Base-by-base conservation (phyloP, 495 filamentous ascomycete genomes). In the Neurospora sp. region DNA sequence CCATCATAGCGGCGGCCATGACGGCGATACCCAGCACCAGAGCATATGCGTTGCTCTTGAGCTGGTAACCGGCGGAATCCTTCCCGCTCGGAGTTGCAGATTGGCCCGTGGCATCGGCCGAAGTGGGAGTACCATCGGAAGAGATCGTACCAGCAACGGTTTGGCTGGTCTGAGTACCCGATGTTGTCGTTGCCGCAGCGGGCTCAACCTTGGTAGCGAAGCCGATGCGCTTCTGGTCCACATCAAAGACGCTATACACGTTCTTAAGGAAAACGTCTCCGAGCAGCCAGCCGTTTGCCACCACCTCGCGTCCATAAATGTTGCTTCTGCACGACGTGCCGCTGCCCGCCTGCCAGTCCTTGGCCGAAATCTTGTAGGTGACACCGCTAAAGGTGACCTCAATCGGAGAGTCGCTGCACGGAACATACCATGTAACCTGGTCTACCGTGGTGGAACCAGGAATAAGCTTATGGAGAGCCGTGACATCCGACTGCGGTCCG, bases 191-290 rank as follows among this genome's bases (percentile, higher is more conserved):
- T n/a, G 76, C 68, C 59, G 42, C 42, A 27, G 9, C 39, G 16
- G 75, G 70, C 16, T 73, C 48, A 10, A 79, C 77, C 70, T 80
- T 83, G 40, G 73, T 70, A 12, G 83, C 84, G 61, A 86, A 85
- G 17, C 84, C 89, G 74, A 90, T 83, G 70, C 83, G 85, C 42
- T 74, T 82, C 71, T 86, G 76, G 39, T 88, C 92, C 44, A 86
- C 87, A 78, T 97, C 93, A 76, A 96, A 96, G 27, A 96, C 90
- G 31, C 87, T 82, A 81, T 96, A 96, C n/a, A 96, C 93, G 74
- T 96, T 96, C 82, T 96, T 97, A 72, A 97, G 80, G 75, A 96
- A 96, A 5, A 91, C 87, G 75, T 94, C 93, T 6, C 93, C 93
- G 1, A 96, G 79, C 39, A 97, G 84, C 93, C 94, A 96, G 6